Evolutionary conservation across 1,139 yeast genomes (phyloP).

Genomic region (Debaryomycetaceae sp.): DNA sequence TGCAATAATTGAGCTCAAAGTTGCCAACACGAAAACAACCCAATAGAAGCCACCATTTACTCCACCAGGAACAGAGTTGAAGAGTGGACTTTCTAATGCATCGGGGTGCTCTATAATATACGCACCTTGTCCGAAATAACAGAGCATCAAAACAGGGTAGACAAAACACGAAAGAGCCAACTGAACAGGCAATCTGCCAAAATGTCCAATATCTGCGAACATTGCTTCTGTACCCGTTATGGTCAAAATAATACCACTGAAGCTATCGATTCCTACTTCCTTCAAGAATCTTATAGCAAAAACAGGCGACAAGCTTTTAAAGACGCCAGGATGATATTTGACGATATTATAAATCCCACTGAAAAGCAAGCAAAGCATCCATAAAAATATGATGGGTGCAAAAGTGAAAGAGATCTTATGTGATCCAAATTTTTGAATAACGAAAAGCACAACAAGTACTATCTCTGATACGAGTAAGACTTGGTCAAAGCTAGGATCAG

Average conservation of each 20-base stretch:
- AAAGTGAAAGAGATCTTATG: conserved; percentile 38
- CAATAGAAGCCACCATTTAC: conserved; percentile 42
- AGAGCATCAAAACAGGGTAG: conserved; percentile 49
- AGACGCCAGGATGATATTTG: conserved; percentile 39
- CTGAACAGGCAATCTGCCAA: conserved; percentile 49
- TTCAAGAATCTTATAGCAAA: conserved; percentile 45
- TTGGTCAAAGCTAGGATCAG: conserved; percentile 32
- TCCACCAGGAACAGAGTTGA: conserved; percentile 50
- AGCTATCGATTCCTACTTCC: conserved; percentile 38
- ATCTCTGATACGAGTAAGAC: conserved; percentile 50
- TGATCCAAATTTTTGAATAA: conserved; percentile 47
- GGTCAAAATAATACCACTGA: conserved; percentile 52
- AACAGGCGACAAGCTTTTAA: conserved; percentile 48
- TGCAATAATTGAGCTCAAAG: conserved; percentile 54
- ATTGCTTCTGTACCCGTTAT: conserved; percentile 62
- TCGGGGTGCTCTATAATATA: conserved; percentile 41
- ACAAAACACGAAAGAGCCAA: conserved; percentile 42
- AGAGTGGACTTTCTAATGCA: conserved; percentile 41
- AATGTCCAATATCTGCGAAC: conserved; percentile 62
- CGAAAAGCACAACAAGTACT: conserved; percentile 41
- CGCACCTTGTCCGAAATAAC: conserved; percentile 60
- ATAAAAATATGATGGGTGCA: conserved; percentile 52
- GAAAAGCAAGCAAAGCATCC: conserved; percentile 45
- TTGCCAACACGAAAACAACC: conserved; percentile 52
- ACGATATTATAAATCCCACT: conserved; percentile 47